Conservation (phyloP, 164 flowering plant species). For the Platanus orientalis region DNA sequence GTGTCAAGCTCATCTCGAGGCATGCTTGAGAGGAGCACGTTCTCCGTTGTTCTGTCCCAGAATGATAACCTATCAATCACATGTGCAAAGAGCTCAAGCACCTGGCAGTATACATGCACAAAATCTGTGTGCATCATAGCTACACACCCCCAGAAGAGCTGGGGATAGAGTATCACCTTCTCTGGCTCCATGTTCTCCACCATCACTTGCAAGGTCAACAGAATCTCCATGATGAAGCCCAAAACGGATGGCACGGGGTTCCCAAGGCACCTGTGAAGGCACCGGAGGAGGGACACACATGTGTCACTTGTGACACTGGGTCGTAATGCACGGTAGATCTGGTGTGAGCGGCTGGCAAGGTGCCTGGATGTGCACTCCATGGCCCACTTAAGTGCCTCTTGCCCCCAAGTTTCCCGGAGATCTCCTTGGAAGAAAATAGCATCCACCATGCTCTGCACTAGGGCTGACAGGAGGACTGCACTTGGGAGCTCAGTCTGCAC, state of each 20-base stretch:
- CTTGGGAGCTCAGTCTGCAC: slow-evolving; percentile 81
- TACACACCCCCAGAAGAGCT: slow-evolving; percentile 99
- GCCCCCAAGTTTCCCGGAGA: slow-evolving; percentile 97
- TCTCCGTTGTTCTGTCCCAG: slow-evolving; percentile 88
- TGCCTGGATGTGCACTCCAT: slow-evolving; percentile 99
- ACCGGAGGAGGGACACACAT: slow-evolving; percentile 87
- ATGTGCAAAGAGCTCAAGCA: slow-evolving; percentile 90
- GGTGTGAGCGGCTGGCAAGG: slow-evolving; percentile 97
- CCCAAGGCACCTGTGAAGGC: slow-evolving; percentile 86
- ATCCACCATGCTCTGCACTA: slow-evolving; percentile 98
- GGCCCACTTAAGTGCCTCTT: slow-evolving; percentile 97
- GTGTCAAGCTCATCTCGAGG: slow-evolving; percentile 86
- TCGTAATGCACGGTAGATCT: slow-evolving; percentile 87
- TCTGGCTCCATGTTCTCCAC: slow-evolving; percentile 98
- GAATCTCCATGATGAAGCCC: slow-evolving; percentile 90
- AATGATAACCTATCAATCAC: slow-evolving; percentile 87
- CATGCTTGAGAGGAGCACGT: slow-evolving; percentile 97
- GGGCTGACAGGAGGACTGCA: slow-evolving; percentile 90
- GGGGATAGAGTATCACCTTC: slow-evolving; percentile 95
- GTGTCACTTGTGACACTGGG: slow-evolving; percentile 94
- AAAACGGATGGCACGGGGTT: slow-evolving; percentile 88
- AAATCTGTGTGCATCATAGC: slow-evolving; percentile 99
- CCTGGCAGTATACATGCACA: slow-evolving; percentile 95
- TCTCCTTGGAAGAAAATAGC: slow-evolving; percentile 99
- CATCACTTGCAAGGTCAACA: slow-evolving; percentile 95